Base-by-base conservation (phyloP, 1,284 basidiomycete genomes). In the Sanghuangporus sanghuang region DNA sequence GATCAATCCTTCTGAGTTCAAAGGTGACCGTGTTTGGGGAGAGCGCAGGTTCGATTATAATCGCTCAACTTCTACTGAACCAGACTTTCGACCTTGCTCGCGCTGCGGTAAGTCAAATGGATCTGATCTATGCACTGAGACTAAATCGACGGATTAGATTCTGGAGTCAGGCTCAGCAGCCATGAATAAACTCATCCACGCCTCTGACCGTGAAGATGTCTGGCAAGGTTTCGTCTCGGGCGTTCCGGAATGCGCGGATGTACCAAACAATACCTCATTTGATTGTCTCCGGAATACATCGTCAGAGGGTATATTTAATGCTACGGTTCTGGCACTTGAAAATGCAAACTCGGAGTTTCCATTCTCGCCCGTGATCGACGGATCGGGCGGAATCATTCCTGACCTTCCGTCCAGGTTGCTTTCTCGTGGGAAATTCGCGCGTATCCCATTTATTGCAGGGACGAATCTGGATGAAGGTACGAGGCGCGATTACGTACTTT, bases 21-120 rank as follows among this genome's bases (percentile, higher is more conserved):
- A 7, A 81, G 77, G 79, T 85, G 21, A 85, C 82, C 0, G 70
- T 82, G 4, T 81, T 83, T 65, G 84, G 83, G 7, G 75, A 85
- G 68, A 84, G 81, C 67, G 83, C 83, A 6, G 84, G 84, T 2
- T 72, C 82, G 0, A 77, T 82, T 14, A 79, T 79, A 67, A 77
- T 76, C 9, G 72, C 78, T 0, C 69, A 76, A 27, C 72, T 79
- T 5, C 78, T 77, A 65, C 72, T 83, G 36, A 78, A 81, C 64
- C 74, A 78, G 0, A 70, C 71, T 9, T 66, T 83, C 32, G 71
- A 69, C 40, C 70, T 80, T 23, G 80, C 75, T 11, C 69, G 80
- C 63, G 80, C 75, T 38, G 80, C 76, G 2, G 80, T 82, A 70
- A 60, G 77, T 70, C 49, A 5, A 35, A 42, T 61, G 23, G 48